Evolutionary conservation across 1,284 basidiomycete genomes (phyloP), one percentile per base, ranked within the genome.

Genomic region (Cutaneotrichosporon cyanovorans): DNA sequence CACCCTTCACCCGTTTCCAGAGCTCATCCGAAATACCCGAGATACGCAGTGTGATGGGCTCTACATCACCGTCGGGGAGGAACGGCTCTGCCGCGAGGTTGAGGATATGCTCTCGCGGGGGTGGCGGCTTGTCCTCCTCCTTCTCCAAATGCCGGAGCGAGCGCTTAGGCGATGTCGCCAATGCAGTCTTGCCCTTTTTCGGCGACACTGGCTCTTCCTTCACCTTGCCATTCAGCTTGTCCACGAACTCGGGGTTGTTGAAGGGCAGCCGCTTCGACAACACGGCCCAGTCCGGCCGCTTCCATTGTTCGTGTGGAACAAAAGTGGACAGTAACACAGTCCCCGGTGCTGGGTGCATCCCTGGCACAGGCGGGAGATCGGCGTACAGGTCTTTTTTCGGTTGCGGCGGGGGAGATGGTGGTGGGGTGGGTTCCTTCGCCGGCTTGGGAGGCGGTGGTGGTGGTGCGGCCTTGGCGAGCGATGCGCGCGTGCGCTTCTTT

Each of bases 281-380:
- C 18, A 38, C 36, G 5, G 48, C 40, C 67, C 66, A 68, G 36
- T 63, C 57, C 0, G 63, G 60, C 50, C 51, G 53, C 5, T 40
- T 34, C 61, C 65, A 69, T 9, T 41, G 46, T 5, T 37, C 49
- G 5, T 47, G 37, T 3, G 66, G 63, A 1, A 68, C 37, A 20
- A 63, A 46, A 0, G 60, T 66, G 12, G 65, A 65, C 10, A 68
- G 25, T 2, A 66, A 49, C 1, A 69, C 60, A 0, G 66, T 69
- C 1, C 66, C 65, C 0, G 44, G 40, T 5, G 37, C 23, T 2
- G 65, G 65, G 11, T 41, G 19, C 49, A 52, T 58, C 1, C 62
- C 62, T 0, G 62, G 56, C 14, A 65, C 43, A 20, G 53, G 39
- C 3, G 60, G 58, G 0, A 65, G 46, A 6, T 51, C 50, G 7